Conservation (phyloP, 148 eudicot genomes). For the Camellia sinensis region DNA sequence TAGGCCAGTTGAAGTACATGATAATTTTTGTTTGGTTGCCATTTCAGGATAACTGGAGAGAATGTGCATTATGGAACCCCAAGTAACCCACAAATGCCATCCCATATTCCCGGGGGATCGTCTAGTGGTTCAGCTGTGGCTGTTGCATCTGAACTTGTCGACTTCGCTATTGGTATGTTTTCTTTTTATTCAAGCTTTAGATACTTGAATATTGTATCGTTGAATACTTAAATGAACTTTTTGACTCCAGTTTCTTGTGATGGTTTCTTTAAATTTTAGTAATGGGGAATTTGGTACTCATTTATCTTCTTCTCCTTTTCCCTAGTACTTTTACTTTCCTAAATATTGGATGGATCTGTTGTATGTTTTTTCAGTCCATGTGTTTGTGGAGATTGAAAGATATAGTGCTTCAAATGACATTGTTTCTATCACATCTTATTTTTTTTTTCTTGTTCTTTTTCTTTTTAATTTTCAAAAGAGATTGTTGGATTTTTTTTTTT, state of each 20-base stretch:
- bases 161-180: slow-evolving; percentile 76
- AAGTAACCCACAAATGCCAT: slow-evolving; percentile 63
- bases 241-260: neutral
- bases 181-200: slow-evolving; percentile 3
- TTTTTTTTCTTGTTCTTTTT: neutral
- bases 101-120: slow-evolving; percentile 81
- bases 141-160: slow-evolving; percentile 72
- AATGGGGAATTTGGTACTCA: neutral
- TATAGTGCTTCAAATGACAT: neutral
- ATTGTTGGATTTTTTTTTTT: neutral
- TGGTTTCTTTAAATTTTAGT: neutral
- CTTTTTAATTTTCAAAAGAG: neutral
- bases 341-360: neutral
- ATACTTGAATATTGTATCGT: neutral
- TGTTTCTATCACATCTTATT: neutral
- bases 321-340: neutral
- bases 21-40: slow-evolving; percentile 24
- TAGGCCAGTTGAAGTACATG: neutral
- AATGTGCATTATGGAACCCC: slow-evolving; percentile 80
- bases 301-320: neutral
- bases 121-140: slow-evolving; percentile 96
- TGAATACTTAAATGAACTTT: neutral
- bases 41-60: slow-evolving; percentile 79
- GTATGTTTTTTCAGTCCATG: neutral
- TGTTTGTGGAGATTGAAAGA: neutral